phyloP scores from a whole-genome alignment of 257 asterid genomes.

The Penstemon davidsonii region DNA sequence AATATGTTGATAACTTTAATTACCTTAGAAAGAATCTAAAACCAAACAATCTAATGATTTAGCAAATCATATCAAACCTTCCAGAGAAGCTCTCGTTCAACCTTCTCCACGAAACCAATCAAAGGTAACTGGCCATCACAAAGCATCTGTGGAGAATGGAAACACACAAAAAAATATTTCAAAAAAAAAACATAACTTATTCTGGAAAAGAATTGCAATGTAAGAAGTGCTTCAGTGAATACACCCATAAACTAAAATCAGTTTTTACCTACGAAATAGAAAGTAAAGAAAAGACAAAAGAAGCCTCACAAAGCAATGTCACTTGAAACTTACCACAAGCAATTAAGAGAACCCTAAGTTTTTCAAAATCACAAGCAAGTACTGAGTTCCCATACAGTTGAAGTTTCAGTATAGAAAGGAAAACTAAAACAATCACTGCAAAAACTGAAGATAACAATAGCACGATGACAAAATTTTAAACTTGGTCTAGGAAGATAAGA shows the following conservation, averaged over 20 bases:
- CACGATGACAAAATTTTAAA: slow-evolving; percentile 17
- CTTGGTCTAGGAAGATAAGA: slow-evolving; percentile 18
- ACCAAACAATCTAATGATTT: slow-evolving; percentile 15
- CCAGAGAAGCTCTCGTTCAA: slow-evolving; percentile 92
- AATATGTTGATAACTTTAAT: slow-evolving; percentile 22
- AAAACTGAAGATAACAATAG: slow-evolving; percentile 2
- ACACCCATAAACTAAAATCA: neutral
- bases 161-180: slow-evolving; percentile 9
- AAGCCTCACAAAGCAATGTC: neutral
- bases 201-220: slow-evolving; percentile 16
- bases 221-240: slow-evolving; percentile 24
- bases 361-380: slow-evolving; percentile 23
- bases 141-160: slow-evolving; percentile 60
- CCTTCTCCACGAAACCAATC: slow-evolving; percentile 86
- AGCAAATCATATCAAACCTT: slow-evolving; percentile 56
- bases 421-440: neutral
- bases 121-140: slow-evolving; percentile 94
- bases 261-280: neutral
- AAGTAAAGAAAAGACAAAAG: slow-evolving; percentile 2
- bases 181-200: neutral
- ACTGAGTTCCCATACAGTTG: slow-evolving; percentile 16
- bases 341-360: slow-evolving; percentile 7
- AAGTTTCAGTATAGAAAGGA: slow-evolving; percentile 9
- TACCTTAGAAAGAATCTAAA: slow-evolving; percentile 20
- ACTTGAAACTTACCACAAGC: slow-evolving; percentile 7